Base-by-base conservation (phyloP, 768 basidiomycete genomes). In the Boletus tylopilopsis region DNA sequence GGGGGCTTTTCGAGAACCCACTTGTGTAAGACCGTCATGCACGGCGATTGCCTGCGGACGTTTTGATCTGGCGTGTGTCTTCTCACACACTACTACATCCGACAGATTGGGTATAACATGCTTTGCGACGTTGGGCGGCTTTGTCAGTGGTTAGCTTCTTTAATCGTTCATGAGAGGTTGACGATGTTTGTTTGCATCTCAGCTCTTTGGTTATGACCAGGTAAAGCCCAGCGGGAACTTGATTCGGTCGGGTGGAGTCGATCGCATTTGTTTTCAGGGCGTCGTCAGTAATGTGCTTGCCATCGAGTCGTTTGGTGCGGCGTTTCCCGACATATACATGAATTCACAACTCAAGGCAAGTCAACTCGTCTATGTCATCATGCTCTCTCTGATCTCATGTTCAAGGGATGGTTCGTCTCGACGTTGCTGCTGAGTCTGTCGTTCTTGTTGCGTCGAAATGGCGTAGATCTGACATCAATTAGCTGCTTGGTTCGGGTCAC, bases 161-260 rank as follows among this genome's bases (percentile, higher is more conserved):
- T 47, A 9, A 19, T 49, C 29, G n/a, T 24, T 7, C 6, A 1
- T 16, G 42, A 32, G 42, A 32, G 10, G 36, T 19, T 55, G 42
- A 55, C 42, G 42, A 6, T 32, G 11, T 2, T 47, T 12, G 2
- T 35, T 39, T 33, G 29, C 23, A 25, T 38, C 25, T 27, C 27
- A 68, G 66, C 59, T 67, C 29, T 67, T 68, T 42, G 66, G 66
- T 12, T 67, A 68, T 44, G 67, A 63, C 30, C 67, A 67, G 51
- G 64, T 63, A 42, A 19, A 27, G 6, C 23, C 29, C 3, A 18
- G 6, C 15, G 27, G 25, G 5, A 34, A 30, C 29, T 30, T 8
- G 15, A 10, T 25, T 30, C 41, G 11, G 12, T n/a, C 18, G 21
- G 12, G 11, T 25, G 8, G 18, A 24, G 13, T 44, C 54, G 15